Percentiles rank a stretch among this genome's conserved stretches.
These are phyloP conservation scores for Knoxdaviesia proteae DNA, from an alignment of 2,329 filamentous ascomycete genomes.

Conservation along the genomic window DNA sequence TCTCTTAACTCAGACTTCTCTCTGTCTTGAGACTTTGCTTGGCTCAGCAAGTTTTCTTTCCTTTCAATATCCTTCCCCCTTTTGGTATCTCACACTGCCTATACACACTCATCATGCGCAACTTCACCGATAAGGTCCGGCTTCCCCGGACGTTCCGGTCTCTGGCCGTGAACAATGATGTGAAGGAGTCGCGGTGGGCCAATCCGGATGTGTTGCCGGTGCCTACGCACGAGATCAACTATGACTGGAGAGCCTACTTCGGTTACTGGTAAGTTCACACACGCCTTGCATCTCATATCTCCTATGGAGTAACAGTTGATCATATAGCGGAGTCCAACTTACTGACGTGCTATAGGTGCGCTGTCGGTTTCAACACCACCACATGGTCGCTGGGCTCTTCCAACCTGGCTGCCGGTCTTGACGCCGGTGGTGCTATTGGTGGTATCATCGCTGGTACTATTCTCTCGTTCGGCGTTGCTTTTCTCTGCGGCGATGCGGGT, in stretches of 20 bases:
- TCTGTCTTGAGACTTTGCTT: too few relatives aligned
- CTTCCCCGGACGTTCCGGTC: too few relatives aligned
- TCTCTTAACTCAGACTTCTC: too few relatives aligned
- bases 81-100: too few relatives aligned
- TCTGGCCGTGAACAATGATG: too few relatives aligned
- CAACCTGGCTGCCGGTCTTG: constrained; percentile 7
- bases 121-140: too few relatives aligned
- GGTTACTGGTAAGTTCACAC: constrained; percentile 2
- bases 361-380: not conserved
- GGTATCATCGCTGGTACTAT: constrained; percentile 6
- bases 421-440: constrained; percentile 7
- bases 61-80: too few relatives aligned
- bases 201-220: constrained; percentile 8
- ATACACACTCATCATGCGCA: too few relatives aligned
- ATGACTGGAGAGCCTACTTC: constrained; percentile 6
- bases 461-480: constrained; percentile 5
- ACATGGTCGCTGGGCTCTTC: constrained; percentile 6
- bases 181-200: constrained; percentile 4
- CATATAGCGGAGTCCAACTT: not conserved
- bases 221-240: constrained; percentile 5
- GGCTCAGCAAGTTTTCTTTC: too few relatives aligned
- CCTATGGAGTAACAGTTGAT: too few relatives aligned
- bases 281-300: too few relatives aligned
- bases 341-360: not conserved
- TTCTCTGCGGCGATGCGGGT: constrained; percentile 7